Percentiles rank a stretch among this genome's conserved stretches.
phyloP scores from a whole-genome alignment of 2,329 filamentous ascomycete species.

The Seiridium unicorne region DNA sequence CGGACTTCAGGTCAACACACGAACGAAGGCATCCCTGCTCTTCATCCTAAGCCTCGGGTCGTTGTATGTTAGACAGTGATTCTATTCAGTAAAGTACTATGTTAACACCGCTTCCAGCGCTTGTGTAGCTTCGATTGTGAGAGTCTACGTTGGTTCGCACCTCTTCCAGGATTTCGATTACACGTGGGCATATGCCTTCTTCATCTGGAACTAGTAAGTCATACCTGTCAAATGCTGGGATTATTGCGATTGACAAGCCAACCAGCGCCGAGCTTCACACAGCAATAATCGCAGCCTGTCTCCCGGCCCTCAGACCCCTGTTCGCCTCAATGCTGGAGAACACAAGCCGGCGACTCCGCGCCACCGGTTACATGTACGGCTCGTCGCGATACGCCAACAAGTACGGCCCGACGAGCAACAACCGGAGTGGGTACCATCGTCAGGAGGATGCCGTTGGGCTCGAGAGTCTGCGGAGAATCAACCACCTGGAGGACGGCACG shows the following conservation, averaged over 20 bases:
- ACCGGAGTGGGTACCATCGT: slow-evolving; percentile 1
- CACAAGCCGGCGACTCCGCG: slow-evolving; percentile 8
- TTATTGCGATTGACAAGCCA: neutral
- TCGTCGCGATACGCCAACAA: neutral
- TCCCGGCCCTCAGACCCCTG: slow-evolving; percentile 9
- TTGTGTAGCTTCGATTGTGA: slow-evolving; percentile 7
- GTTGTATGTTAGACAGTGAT: slow-evolving; percentile 1
- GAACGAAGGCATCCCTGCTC: slow-evolving; percentile 6
- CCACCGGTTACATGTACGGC: slow-evolving; percentile 2
- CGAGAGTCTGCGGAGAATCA: neutral
- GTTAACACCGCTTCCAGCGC: neutral
- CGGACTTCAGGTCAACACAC: slow-evolving; percentile 9
- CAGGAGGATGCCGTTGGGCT: neutral
- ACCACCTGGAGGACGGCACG: neutral
- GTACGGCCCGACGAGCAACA: neutral
- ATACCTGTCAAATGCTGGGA: too few relatives aligned
- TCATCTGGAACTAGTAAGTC: slow-evolving; percentile 10
- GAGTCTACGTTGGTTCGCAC: slow-evolving; percentile 1
- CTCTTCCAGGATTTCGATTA: slow-evolving; percentile 7
- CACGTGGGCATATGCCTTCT: slow-evolving; percentile 6
- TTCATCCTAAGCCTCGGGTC: slow-evolving; percentile 7
- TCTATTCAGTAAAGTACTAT: neutral
- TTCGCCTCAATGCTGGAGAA: slow-evolving; percentile 11
- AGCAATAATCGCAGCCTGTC: slow-evolving; percentile 10
- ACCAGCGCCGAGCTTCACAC: slow-evolving; percentile 12